Conservation (phyloP, 2,329 filamentous ascomycete species). For the Fusarium temperatum region DNA sequence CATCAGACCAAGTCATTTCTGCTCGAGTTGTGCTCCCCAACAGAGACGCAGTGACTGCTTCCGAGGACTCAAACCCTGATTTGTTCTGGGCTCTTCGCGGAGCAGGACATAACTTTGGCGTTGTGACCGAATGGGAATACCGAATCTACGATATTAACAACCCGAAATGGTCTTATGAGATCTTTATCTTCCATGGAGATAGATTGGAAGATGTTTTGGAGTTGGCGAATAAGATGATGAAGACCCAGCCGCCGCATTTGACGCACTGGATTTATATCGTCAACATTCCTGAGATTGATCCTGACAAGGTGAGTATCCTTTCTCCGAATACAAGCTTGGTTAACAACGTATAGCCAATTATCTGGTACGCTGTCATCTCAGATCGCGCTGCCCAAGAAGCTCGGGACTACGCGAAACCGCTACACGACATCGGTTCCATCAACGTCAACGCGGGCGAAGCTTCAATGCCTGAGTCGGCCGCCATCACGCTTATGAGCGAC, state of each 20-base stretch:
- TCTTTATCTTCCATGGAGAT: conserved; percentile 47
- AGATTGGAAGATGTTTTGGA: conserved; percentile 29
- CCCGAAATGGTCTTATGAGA: conserved; percentile 51
- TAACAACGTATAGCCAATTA: conserved; percentile 45
- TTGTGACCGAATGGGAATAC: conserved; percentile 53
- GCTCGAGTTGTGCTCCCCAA: conserved; percentile 10
- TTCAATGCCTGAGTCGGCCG: conserved; percentile 54
- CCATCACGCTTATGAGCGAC: conserved; percentile 50
- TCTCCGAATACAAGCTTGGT: rapidly evolving
- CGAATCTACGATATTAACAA: conserved; percentile 56
- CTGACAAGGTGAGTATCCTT: background rate
- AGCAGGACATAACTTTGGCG: conserved; percentile 65
- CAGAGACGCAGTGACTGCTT: conserved; percentile 16
- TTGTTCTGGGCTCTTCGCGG: conserved; percentile 56
- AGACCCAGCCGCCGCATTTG: conserved; percentile 21
- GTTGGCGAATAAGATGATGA: conserved; percentile 25
- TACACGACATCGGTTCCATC: conserved; percentile 52
- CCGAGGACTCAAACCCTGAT: background rate
- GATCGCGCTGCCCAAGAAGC: conserved; percentile 51
- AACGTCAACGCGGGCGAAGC: conserved; percentile 42
- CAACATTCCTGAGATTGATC: conserved; percentile 27
- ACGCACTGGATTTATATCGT: conserved; percentile 31
- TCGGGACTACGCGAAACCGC: conserved; percentile 50
- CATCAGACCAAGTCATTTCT: conserved; percentile 24
- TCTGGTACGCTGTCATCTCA: conserved; percentile 52